phyloP scores from a whole-genome alignment of 306 rosid species.

The Lathyrus sativus region DNA sequence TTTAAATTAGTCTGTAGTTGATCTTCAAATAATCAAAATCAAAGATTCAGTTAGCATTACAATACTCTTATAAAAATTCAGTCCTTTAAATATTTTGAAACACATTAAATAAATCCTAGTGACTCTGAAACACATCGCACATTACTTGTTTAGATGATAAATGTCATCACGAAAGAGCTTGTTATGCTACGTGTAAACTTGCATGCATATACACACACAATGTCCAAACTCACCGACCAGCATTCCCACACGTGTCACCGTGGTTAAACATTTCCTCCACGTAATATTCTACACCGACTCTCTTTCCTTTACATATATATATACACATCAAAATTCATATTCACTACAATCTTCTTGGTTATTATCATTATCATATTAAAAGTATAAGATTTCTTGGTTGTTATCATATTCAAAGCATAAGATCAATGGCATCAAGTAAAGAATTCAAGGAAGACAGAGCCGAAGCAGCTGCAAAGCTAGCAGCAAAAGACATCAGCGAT shows the following conservation, averaged over 20 bases:
- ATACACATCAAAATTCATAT: not conserved
- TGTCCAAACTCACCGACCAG: not conserved
- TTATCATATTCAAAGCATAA: not conserved
- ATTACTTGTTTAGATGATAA: not conserved
- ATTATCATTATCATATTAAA: not conserved
- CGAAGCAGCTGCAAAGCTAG: constrained; percentile 65
- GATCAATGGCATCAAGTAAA: constrained; percentile 61
- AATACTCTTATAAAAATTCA: too few relatives aligned
- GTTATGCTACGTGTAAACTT: constrained; percentile 31
- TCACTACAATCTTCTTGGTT: not conserved
- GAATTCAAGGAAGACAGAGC: constrained; percentile 65
- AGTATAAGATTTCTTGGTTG: not conserved
- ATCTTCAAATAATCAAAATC: too few relatives aligned
- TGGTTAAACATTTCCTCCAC: not conserved
- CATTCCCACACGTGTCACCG: constrained; percentile 27
- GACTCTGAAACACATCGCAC: not conserved
- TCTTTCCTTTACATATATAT: not conserved
- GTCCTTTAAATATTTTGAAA: too few relatives aligned
- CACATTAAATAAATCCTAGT: too few relatives aligned
- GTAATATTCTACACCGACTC: not conserved
- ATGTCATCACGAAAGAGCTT: constrained; percentile 31
- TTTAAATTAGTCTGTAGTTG: too few relatives aligned
- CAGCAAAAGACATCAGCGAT: constrained; percentile 59
- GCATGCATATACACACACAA: not conserved
- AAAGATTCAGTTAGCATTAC: too few relatives aligned